Conservation (phyloP, 2,329 filamentous ascomycete genomes). For the Diaporthe vexans region DNA sequence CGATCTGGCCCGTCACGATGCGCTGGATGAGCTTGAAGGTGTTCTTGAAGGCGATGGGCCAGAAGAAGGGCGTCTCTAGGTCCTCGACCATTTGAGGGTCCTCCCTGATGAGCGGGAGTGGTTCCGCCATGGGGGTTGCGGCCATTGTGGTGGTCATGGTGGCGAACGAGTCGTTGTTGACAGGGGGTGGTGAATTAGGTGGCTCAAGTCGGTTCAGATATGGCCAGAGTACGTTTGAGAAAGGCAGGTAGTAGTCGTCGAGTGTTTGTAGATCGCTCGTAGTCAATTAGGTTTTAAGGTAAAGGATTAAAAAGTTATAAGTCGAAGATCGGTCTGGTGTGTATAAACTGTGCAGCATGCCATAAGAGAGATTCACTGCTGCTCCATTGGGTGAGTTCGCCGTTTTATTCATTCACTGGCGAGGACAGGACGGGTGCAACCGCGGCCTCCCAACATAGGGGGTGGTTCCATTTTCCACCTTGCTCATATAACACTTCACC, state of each 20-base stretch:
- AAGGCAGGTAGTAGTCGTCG: not conserved
- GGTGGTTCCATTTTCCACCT: conserved; percentile 7
- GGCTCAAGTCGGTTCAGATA: not conserved
- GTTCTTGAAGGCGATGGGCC: conserved; percentile 43
- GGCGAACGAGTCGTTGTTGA: not conserved
- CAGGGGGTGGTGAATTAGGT: not conserved
- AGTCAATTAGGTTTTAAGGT: not conserved
- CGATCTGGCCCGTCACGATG: conserved; percentile 47
- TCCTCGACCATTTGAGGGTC: conserved; percentile 37
- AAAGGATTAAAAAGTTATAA: not conserved
- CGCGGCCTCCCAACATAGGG: conserved; percentile 12
- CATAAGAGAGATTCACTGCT: not conserved
- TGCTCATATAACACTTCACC: conserved; percentile 22
- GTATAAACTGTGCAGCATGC: conserved; percentile 9
- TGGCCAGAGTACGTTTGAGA: not conserved
- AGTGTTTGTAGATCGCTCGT: not conserved
- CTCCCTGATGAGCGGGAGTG: conserved; percentile 1
- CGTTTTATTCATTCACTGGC: conserved; percentile 23
- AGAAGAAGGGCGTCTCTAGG: conserved; percentile 40
- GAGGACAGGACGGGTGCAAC: not conserved
- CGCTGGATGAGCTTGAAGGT: conserved; percentile 46
- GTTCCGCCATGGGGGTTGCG: conserved; percentile 1
- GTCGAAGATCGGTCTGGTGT: not conserved
- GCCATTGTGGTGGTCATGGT: not conserved
- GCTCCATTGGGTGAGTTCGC: conserved; percentile 2